A percentile compares a stretch with the other conserved stretches of the same genome.
Evolutionary conservation across 2,329 filamentous ascomycete genomes (phyloP).

Genomic region (Metarhizium guizhouense): DNA sequence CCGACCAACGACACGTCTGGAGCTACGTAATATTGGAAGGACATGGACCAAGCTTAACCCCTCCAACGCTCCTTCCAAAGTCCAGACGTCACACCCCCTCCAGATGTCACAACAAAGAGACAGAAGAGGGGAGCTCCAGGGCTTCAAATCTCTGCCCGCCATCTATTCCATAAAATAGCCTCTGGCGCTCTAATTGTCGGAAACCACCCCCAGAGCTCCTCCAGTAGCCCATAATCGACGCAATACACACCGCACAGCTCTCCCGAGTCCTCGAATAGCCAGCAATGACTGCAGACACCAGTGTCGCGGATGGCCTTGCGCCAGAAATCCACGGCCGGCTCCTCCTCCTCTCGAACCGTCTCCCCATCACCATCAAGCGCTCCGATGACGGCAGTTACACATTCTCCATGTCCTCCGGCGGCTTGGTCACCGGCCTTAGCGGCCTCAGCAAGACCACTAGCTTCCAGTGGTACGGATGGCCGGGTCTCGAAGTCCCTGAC

Average conservation of each 20-base stretch:
- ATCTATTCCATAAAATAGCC: not conserved
- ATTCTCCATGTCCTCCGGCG: conserved; percentile 95
- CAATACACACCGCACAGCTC: not conserved
- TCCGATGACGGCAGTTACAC: conserved; percentile 84
- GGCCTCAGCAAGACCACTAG: conserved; percentile 86
- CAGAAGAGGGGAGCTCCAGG: no score
- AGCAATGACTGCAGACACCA: conserved; percentile 2
- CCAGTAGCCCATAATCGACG: not conserved
- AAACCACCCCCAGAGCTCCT: not conserved
- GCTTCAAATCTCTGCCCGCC: no score
- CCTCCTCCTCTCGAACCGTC: conserved; percentile 84
- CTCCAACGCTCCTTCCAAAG: no score
- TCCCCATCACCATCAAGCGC: conserved; percentile 94
- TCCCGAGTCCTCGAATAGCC: not conserved
- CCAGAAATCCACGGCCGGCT: conserved; percentile 41
- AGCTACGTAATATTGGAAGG: no score
- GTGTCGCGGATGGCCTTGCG: conserved; percentile 22
- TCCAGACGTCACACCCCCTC: no score
- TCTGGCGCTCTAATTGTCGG: not conserved
- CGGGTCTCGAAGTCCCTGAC: conserved; percentile 83
- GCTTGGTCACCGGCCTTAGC: conserved; percentile 86
- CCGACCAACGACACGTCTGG: no score
- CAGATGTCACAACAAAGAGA: no score
- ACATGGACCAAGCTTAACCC: no score
- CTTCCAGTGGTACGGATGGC: conserved; percentile 99